These are phyloP conservation scores for Ceratocystis diversiconidia DNA, from an alignment of 2,329 filamentous ascomycete genomes.

Conservation along the genomic window DNA sequence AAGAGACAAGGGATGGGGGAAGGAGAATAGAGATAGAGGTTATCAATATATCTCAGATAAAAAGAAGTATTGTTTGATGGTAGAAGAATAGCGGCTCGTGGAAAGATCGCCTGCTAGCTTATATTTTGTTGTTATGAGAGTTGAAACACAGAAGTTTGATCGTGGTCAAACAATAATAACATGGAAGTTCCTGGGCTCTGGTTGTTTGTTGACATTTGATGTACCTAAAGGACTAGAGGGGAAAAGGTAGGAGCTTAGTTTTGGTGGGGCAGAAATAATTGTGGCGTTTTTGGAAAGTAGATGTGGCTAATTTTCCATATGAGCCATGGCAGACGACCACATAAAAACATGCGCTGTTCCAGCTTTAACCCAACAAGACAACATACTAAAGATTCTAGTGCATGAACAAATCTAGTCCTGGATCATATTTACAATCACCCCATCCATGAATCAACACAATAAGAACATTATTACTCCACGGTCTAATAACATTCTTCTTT, in stretches of 20 bases:
- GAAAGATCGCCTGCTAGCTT: neutral
- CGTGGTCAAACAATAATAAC: neutral
- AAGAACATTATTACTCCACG: conserved; percentile 7
- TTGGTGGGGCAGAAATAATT: conserved; percentile 11
- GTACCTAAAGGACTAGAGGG: conserved; percentile 2
- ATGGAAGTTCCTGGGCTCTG: neutral
- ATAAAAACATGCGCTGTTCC: neutral
- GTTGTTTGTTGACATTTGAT: conserved; percentile 16
- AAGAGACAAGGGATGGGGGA: neutral
- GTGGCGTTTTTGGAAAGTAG: conserved; percentile 1
- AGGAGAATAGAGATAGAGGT: neutral
- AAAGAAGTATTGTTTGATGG: neutral
- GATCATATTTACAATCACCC: conserved; percentile 17
- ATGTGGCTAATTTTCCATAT: conserved; percentile 9
- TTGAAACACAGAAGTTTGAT: neutral
- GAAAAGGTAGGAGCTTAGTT: conserved; percentile 12
- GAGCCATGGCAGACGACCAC: neutral
- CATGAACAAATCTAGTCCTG: conserved; percentile 10
- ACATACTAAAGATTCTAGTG: neutral
- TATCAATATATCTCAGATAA: conserved; percentile 6
- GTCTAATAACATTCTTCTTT: neutral
- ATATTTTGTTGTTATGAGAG: neutral
- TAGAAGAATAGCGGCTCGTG: neutral
- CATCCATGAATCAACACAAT: conserved; percentile 17
- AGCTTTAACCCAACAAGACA: neutral